Conservation (phyloP, 345 rosid genomes). For the Sonneratia caseolaris region DNA sequence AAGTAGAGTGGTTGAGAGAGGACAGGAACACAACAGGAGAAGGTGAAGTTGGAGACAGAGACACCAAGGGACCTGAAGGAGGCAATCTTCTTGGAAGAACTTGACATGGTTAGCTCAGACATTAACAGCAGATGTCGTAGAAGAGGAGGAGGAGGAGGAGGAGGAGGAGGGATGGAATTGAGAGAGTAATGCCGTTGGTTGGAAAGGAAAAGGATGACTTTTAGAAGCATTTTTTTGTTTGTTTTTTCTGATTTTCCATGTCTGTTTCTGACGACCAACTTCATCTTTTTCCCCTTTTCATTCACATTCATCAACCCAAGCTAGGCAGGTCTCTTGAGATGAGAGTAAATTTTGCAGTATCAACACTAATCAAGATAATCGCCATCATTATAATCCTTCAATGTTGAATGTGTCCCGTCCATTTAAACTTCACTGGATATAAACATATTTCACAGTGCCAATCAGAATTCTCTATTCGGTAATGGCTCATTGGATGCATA, state of each 20-base stretch:
- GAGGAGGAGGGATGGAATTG: neutral
- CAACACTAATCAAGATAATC: too few species aligned
- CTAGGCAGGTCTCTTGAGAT: too few species aligned
- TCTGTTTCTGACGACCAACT: neutral
- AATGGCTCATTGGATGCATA: too few species aligned
- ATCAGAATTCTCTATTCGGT: too few species aligned
- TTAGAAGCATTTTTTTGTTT: neutral
- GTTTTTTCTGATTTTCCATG: neutral
- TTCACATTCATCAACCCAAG: neutral
- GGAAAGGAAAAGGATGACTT: neutral
- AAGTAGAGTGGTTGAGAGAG: conserved; percentile 50
- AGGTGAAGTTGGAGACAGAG: conserved; percentile 7
- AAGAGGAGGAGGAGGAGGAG: neutral
- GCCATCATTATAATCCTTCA: too few species aligned
- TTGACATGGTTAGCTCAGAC: neutral
- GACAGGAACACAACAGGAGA: conserved; percentile 19
- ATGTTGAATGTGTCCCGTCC: too few species aligned
- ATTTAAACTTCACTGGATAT: too few species aligned
- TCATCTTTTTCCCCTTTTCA: neutral
- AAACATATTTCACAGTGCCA: too few species aligned
- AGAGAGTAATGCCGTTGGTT: neutral
- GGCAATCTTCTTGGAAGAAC: neutral
- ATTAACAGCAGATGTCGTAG: neutral
- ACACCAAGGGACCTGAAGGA: neutral
- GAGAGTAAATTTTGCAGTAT: too few species aligned